Percentiles rank a stretch among this genome's conserved stretches.
phyloP scores from a whole-genome alignment of 164 flowering plant species.

The Piper betle region DNA sequence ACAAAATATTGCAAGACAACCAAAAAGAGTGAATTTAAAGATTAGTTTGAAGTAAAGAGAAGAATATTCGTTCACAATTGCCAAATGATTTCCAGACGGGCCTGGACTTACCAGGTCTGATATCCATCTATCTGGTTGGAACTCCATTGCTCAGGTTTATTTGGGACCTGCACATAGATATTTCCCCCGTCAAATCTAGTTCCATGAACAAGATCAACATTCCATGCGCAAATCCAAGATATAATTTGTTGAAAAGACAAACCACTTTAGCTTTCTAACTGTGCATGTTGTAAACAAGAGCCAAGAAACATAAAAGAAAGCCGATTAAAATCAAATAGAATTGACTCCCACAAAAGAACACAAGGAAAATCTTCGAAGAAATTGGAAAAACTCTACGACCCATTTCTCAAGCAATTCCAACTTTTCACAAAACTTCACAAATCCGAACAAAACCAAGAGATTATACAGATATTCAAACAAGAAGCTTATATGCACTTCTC shows the following conservation, averaged over 20 bases:
- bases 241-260: not conserved
- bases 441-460: no score
- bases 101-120: slow-evolving; percentile 24
- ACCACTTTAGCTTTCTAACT: not conserved
- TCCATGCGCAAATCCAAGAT: not conserved
- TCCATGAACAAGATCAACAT: not conserved
- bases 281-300: no score
- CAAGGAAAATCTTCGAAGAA: no score
- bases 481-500: no score
- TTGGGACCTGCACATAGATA: not conserved
- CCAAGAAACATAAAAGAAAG: no score
- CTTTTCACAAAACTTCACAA: no score
- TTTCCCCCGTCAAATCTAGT: not conserved
- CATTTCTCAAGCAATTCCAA: no score
- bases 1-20: not conserved
- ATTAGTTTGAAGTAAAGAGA: not conserved
- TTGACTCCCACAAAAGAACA: no score
- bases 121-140: slow-evolving; percentile 24
- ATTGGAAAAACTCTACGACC: no score
- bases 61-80: not conserved
- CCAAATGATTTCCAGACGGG: not conserved
- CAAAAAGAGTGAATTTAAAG: not conserved
- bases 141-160: slow-evolving; percentile 23
- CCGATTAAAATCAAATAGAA: no score
- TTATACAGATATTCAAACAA: no score